These are phyloP conservation scores for Aspergillus olivimuriae DNA, from an alignment of 495 filamentous ascomycete genomes.

Conservation along the genomic window DNA sequence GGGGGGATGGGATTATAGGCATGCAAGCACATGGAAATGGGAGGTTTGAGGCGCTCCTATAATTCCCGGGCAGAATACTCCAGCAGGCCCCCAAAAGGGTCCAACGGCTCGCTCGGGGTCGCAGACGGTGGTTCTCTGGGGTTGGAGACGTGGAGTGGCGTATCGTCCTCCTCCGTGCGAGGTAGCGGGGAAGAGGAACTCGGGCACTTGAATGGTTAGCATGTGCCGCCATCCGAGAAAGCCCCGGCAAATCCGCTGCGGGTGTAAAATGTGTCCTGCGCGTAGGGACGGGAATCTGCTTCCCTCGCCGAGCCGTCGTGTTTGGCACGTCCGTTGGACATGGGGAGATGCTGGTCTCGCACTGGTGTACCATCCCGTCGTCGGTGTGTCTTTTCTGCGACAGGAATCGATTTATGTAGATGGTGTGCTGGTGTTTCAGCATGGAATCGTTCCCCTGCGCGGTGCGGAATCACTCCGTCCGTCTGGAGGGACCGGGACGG, in stretches of 20 bases:
- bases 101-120: background rate
- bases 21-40: background rate
- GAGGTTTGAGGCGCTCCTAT: too few relatives aligned
- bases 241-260: background rate
- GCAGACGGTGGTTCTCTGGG: background rate
- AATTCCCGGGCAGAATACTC: background rate
- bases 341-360: too few relatives aligned
- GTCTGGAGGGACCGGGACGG: background rate
- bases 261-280: background rate
- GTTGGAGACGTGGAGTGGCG: background rate
- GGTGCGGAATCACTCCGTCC: slow-evolving; percentile 2
- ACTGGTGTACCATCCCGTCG: too few relatives aligned
- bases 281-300: background rate
- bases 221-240: background rate
- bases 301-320: too few relatives aligned
- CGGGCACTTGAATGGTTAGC: background rate
- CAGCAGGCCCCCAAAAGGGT: background rate
- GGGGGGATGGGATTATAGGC: background rate
- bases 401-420: too few relatives aligned
- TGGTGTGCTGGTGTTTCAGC: background rate
- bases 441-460: background rate
- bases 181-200: background rate
- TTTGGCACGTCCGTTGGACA: too few relatives aligned
- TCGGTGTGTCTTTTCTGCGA: too few relatives aligned
- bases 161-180: background rate